phyloP scores from a whole-genome alignment of 805 yeast genomes.

The Saccharomycopsis amapae region DNA sequence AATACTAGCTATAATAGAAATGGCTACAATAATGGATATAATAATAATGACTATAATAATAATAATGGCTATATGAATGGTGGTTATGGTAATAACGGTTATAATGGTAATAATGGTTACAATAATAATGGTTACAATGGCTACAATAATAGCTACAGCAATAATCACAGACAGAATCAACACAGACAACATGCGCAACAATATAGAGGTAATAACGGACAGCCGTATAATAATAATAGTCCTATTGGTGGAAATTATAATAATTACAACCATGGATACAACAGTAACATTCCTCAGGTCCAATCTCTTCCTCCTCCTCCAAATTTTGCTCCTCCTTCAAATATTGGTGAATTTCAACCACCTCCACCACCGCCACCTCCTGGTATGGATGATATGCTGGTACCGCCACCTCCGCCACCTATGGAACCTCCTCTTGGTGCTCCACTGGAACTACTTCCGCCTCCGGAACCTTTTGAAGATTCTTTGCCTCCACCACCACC shows the following conservation, averaged over 20 bases:
- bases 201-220: neutral
- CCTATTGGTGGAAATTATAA: neutral
- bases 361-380: constrained; percentile 12
- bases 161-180: constrained; percentile 1
- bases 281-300: neutral
- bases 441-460: constrained; percentile 22
- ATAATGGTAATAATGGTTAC: neutral
- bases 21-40: no score
- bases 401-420: constrained; percentile 25
- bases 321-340: no score
- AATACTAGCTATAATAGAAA: no score
- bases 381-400: constrained; percentile 19
- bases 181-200: neutral
- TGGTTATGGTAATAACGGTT: neutral
- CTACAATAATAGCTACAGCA: constrained; percentile 5
- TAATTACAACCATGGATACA: neutral
- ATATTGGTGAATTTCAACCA: no score
- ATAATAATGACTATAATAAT: no score
- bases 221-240: neutral
- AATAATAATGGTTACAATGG: constrained; percentile 37
- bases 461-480: constrained; percentile 22
- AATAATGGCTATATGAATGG: no score
- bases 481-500: constrained; percentile 25
- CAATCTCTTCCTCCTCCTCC: no score
- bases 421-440: constrained; percentile 28